phyloP scores from a whole-genome alignment of 352 stramenopile genomes.

The Aphanomyces astaci region DNA sequence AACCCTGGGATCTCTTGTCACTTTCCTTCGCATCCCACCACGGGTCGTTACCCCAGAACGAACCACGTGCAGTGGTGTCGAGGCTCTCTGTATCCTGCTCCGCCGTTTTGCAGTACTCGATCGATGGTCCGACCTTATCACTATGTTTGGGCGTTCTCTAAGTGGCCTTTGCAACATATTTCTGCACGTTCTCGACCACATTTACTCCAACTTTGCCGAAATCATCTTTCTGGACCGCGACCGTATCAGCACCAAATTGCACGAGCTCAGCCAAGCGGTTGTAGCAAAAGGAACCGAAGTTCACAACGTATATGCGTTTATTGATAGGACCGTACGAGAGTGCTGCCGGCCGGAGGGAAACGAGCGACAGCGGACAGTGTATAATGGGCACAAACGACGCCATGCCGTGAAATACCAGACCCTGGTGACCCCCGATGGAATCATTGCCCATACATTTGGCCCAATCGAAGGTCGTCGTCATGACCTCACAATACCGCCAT shows the following conservation, averaged over 20 bases:
- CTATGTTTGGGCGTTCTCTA: conserved; percentile 2
- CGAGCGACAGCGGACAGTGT: not conserved
- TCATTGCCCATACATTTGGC: no score
- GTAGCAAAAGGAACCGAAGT: not conserved
- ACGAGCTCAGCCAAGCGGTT: no score
- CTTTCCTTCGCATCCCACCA: not conserved
- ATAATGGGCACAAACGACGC: conserved; percentile 5
- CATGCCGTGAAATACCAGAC: conserved; percentile 13
- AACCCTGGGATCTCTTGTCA: not conserved
- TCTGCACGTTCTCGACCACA: conserved; percentile 2
- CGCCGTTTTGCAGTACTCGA: not conserved
- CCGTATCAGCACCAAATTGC: not conserved
- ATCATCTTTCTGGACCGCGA: not conserved
- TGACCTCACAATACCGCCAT: not conserved
- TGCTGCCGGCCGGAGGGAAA: not conserved
- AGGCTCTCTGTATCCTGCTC: not conserved
- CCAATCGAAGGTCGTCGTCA: no score
- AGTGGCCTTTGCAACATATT: conserved; percentile 17
- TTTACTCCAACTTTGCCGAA: not conserved
- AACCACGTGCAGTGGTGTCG: not conserved
- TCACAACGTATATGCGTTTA: not conserved
- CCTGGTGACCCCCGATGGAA: no score
- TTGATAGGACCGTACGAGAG: not conserved
- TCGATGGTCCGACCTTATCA: conserved; percentile 3
- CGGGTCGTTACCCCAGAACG: not conserved